phyloP scores from a whole-genome alignment of 139 green algal genomes.

The Spirogloea muscicola region DNA sequence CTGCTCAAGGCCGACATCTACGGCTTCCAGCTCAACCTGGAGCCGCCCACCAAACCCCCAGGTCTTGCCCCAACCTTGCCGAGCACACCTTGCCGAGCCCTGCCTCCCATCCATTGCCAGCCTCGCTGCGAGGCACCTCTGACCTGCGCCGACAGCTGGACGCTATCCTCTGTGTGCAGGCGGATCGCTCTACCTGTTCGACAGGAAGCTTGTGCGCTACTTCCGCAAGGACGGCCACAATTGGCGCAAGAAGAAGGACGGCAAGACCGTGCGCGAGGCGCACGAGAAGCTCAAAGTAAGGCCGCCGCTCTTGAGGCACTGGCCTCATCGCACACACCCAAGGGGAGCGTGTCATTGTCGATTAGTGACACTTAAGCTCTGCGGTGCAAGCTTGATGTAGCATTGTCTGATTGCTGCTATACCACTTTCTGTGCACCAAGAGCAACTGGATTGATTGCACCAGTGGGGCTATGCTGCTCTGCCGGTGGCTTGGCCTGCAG shows the following conservation, averaged over 20 bases:
- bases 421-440: no score
- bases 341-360: no score
- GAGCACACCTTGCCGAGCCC: slow-evolving; percentile 1
- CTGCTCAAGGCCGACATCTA: slow-evolving; percentile 23
- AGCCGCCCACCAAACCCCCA: slow-evolving; percentile 39
- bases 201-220: slow-evolving; percentile 58
- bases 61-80: slow-evolving; percentile 19
- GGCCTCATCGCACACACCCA: no score
- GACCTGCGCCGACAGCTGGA: no score
- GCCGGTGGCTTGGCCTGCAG: slow-evolving; percentile 14
- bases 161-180: no score
- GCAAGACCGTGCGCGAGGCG: slow-evolving; percentile 69
- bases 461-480: no score
- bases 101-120: no score
- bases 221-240: slow-evolving; percentile 71
- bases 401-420: no score
- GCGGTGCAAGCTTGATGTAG: background rate
- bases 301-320: no score
- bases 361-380: no score
- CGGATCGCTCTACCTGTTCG: slow-evolving; percentile 65
- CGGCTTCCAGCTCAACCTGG: slow-evolving; percentile 32
- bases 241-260: slow-evolving; percentile 75
- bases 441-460: no score
- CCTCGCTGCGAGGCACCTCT: no score
- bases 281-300: slow-evolving; percentile 80